Conservation (phyloP, 78 protist species). For the Chrysochromulina parva region DNA sequence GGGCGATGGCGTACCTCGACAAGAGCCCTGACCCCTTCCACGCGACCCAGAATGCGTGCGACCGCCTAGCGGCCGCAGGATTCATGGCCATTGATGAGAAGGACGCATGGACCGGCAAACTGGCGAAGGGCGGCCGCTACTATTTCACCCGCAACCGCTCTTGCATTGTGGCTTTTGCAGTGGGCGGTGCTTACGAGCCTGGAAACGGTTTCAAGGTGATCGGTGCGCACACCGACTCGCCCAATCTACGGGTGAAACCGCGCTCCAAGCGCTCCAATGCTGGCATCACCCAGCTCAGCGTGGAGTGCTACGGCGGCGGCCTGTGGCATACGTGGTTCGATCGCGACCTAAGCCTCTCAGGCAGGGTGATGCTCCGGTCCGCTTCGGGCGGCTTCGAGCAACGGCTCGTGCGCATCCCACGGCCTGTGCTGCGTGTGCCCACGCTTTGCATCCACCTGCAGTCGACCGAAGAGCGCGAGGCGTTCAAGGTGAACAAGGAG, state of each 20-base stretch:
- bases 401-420: constrained; percentile 17
- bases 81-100: constrained; percentile 64
- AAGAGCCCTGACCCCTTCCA: constrained; percentile 8
- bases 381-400: constrained; percentile 12
- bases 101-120: constrained; percentile 27
- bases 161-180: constrained; percentile 81
- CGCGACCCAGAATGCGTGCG: neutral
- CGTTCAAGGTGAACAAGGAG: constrained; percentile 82
- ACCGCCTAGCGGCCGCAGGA: constrained; percentile 29
- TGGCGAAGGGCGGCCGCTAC: constrained; percentile 70
- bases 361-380: neutral
- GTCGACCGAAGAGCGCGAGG: constrained; percentile 54
- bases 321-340: constrained; percentile 97
- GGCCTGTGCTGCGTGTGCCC: constrained; percentile 82
- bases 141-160: constrained; percentile 83
- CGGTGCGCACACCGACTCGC: constrained; percentile 45
- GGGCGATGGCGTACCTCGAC: constrained; percentile 20
- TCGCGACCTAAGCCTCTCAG: constrained; percentile 39
- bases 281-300: constrained; percentile 73
- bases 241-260: neutral
- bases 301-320: constrained; percentile 92
- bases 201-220: constrained; percentile 42
- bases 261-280: neutral
- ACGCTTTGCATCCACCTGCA: constrained; percentile 90
- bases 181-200: constrained; percentile 77